phyloP scores from a whole-genome alignment of 2,329 filamentous ascomycete species.

The Botrytis cinerea region DNA sequence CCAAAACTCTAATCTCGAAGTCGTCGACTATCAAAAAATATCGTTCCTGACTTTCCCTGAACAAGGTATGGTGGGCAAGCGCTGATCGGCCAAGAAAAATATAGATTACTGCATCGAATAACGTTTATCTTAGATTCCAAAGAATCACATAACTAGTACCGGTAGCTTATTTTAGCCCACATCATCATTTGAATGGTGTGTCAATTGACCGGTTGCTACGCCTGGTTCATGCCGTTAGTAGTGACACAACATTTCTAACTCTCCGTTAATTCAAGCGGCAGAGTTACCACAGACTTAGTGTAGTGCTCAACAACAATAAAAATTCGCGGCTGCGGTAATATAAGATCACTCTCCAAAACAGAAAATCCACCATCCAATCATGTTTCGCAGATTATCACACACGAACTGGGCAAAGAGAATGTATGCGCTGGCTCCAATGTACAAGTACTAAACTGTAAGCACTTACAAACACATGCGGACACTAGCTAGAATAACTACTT shows the following conservation, averaged over 20 bases:
- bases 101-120: not conserved
- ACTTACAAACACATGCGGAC: not conserved
- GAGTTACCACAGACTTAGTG: not conserved
- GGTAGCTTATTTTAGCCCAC: not conserved
- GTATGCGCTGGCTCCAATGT: not conserved
- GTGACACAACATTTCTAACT: not conserved
- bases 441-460: not conserved
- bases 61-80: not conserved
- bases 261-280: no score
- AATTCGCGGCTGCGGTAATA: not conserved
- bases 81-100: not conserved
- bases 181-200: no score
- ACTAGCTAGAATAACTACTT: not conserved
- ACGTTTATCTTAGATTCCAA: not conserved
- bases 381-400: not conserved
- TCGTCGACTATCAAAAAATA: not conserved
- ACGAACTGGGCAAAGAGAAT: not conserved
- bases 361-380: not conserved
- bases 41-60: not conserved
- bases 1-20: not conserved
- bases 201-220: not conserved
- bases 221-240: not conserved
- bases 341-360: not conserved
- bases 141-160: not conserved
- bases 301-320: not conserved